Conservation (phyloP, 257 asterid species). For the Solanum sejunctum region DNA sequence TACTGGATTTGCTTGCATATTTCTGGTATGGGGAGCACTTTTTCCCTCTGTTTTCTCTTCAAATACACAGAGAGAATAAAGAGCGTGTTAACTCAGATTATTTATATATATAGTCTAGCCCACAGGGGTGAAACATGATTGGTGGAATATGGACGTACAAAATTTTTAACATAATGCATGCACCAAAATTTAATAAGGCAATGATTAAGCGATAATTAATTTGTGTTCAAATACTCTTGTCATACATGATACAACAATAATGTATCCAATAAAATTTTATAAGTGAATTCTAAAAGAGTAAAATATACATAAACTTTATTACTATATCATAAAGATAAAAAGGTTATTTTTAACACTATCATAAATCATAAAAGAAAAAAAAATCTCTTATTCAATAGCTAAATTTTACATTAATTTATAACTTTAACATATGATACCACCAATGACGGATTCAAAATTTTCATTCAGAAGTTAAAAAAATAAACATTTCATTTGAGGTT, state of each 20-base stretch:
- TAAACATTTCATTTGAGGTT: no score
- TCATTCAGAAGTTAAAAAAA: no score
- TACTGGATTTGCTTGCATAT: constrained; percentile 5
- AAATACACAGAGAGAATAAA: not conserved
- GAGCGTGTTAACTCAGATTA: not conserved
- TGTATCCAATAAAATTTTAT: no score
- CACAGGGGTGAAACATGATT: not conserved
- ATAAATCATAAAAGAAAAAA: not conserved
- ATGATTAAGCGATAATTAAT: not conserved
- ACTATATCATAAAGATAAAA: no score
- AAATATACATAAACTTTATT: accelerated
- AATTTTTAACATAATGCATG: not conserved
- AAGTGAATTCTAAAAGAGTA: accelerated
- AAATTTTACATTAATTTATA: not conserved
- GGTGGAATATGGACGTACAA: not conserved
- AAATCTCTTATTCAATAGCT: not conserved
- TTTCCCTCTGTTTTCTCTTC: not conserved
- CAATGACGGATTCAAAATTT: no score
- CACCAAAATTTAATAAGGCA: not conserved
- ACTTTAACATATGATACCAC: not conserved
- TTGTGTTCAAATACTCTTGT: not conserved
- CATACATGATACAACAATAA: no score
- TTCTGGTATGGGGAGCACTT: not conserved
- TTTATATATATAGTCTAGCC: not conserved
- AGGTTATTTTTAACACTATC: no score